Base-by-base conservation (phyloP, 2,329 filamentous ascomycete genomes). In the Magnaporthiopsis rhizophila region DNA sequence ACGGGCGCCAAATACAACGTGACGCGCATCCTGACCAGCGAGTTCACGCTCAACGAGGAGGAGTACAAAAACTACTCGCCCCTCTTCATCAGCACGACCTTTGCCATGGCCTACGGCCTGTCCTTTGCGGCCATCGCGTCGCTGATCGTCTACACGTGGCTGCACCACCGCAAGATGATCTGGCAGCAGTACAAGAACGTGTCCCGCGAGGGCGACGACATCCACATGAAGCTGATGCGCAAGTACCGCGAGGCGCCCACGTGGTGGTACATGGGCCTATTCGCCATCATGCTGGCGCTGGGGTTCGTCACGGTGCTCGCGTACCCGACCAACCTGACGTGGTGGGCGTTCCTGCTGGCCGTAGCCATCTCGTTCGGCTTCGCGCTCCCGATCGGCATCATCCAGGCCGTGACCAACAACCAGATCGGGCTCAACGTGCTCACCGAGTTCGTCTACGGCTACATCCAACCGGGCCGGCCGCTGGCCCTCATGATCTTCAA, bases 401-500 rank as follows among this genome's bases (percentile, higher is more conserved):
- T 91, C 45, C 83, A 89, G 70, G 89, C 87, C 53, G 80, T 87
- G 5, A 89, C 89, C 4, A 86, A 90, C 70, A 87, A 88, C 72
- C 78, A 90, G 77, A 86, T 91, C 53, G 88, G 87, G 1, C 78
- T 92, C 50, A 92, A 92, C 67, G 88, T 92, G 32, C 77, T 92
- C 67, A 90, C 88, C 0, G 89, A 91, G 75, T 90, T 91, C 67
- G 77, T 92, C 4, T 86, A 86, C 65, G 89, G 89, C 1, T 92
- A 92, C 70, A 89, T 92, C 69, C 87, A 90, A 67, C 89, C 89
- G 0, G 89, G 89, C 2, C 78, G 83, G 7, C 89, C 89, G 0
- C 76, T 92, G 64, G 89, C 87, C 0, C 83, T 91, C 66, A 92
- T 92, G 89, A 80, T 91, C 21, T 87, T 87, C 75, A 86, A 87